Percentiles rank a stretch among this genome's conserved stretches.
These are phyloP conservation scores for Protomyces inouyei DNA, from an alignment of 1,139 yeast genomes.

Conservation along the genomic window DNA sequence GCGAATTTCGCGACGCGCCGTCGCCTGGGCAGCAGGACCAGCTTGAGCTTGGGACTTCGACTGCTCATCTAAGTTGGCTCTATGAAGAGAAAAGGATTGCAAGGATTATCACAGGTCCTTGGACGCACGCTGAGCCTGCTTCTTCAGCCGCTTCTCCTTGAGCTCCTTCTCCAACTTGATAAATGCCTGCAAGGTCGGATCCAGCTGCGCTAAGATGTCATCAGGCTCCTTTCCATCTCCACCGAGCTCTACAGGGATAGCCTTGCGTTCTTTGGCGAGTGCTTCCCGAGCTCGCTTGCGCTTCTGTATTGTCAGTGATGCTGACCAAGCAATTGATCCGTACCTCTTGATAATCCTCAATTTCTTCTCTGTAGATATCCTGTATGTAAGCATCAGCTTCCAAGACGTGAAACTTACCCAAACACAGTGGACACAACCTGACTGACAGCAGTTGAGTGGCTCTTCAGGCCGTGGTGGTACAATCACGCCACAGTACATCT, in stretches of 20 bases:
- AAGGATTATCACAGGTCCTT: too few species aligned
- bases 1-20: too few species aligned
- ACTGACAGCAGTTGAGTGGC: slow-evolving; percentile 24
- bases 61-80: too few species aligned
- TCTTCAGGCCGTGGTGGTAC: slow-evolving; percentile 23
- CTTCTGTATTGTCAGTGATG: neutral
- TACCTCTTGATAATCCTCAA: slow-evolving; percentile 15
- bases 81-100: too few species aligned
- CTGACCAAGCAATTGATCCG: neutral
- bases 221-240: slow-evolving; percentile 13
- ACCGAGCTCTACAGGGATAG: slow-evolving; percentile 20
- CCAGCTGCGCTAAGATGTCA: slow-evolving; percentile 16
- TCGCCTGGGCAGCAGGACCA: too few species aligned
- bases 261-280: neutral
- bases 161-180: slow-evolving; percentile 22
- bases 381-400: neutral
- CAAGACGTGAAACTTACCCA: neutral
- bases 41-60: too few species aligned
- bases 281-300: slow-evolving; percentile 15
- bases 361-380: slow-evolving; percentile 24
- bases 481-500: slow-evolving; percentile 15
- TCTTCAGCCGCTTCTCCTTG: slow-evolving; percentile 6
- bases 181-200: slow-evolving; percentile 21
- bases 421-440: slow-evolving; percentile 26
- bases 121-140: neutral